phyloP scores from a whole-genome alignment of 306 rosid genomes.

The Vigna unguiculata region DNA sequence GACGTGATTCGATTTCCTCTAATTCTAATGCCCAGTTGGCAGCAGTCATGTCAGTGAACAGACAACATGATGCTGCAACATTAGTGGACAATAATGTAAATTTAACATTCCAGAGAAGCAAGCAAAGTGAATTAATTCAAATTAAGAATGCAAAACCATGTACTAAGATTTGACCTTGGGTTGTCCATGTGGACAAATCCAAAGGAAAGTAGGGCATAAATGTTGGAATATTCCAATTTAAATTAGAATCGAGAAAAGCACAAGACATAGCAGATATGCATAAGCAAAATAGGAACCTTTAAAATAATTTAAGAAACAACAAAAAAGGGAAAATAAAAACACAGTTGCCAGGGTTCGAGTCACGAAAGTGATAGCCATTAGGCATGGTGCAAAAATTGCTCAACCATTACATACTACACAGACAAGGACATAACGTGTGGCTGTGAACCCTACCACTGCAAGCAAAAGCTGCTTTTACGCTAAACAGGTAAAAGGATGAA shows the following conservation, averaged over 20 bases:
- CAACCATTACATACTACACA: slow-evolving; percentile 41
- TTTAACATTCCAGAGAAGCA: slow-evolving; percentile 23
- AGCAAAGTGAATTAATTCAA: slow-evolving; percentile 16
- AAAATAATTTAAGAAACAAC: not conserved
- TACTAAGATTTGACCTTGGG: slow-evolving; percentile 41
- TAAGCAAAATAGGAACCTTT: slow-evolving; percentile 11
- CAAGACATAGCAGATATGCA: slow-evolving; percentile 35
- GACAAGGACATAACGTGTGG: slow-evolving; percentile 39
- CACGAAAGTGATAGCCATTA: slow-evolving; percentile 46
- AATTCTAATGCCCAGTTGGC: slow-evolving; percentile 21
- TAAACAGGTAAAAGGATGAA: slow-evolving; percentile 13
- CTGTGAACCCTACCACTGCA: slow-evolving; percentile 43
- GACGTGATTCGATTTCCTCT: not conserved
- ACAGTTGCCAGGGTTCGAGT: slow-evolving; percentile 27
- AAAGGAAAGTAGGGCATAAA: slow-evolving; percentile 49
- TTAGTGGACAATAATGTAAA: slow-evolving; percentile 30
- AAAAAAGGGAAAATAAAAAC: not conserved
- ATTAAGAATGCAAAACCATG: slow-evolving; percentile 30
- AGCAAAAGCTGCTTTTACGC: slow-evolving; percentile 43
- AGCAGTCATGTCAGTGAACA: slow-evolving; percentile 33
- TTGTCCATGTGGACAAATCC: slow-evolving; percentile 40
- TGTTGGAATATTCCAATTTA: slow-evolving; percentile 55
- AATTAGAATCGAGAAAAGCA: slow-evolving; percentile 29
- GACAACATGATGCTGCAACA: slow-evolving; percentile 3
- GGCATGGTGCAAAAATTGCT: slow-evolving; percentile 42